Conservation (phyloP, 495 filamentous ascomycete genomes). For the Aspergillus campestris region DNA sequence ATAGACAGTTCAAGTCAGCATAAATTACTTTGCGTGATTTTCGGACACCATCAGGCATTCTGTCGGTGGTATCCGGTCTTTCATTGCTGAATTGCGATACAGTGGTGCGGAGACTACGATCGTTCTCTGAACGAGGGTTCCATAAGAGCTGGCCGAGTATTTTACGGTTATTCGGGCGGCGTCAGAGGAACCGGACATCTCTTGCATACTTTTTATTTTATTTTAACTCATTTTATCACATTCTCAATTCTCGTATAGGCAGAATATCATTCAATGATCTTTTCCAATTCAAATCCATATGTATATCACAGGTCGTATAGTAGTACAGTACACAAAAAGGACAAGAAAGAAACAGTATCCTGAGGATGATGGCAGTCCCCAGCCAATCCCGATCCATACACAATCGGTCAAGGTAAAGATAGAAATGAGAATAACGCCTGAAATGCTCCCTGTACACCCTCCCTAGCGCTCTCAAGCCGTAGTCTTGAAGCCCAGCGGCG, state of each 20-base stretch:
- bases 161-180: conserved; percentile 70
- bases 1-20: conserved; percentile 85
- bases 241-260: background rate
- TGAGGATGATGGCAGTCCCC: conserved; percentile 9
- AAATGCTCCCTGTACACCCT: conserved; percentile 25
- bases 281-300: conserved; percentile 2
- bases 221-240: conserved; percentile 1
- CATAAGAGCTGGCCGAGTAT: conserved; percentile 90
- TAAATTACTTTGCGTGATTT: conserved; percentile 31
- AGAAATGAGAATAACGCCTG: conserved; percentile 28
- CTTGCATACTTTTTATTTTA: conserved; percentile 2
- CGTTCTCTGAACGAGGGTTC: conserved; percentile 47
- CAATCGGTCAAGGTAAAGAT: conserved; percentile 12
- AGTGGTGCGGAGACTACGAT: conserved; percentile 65
- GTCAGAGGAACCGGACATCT: conserved; percentile 81
- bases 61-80: conserved; percentile 51
- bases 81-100: conserved; percentile 75
- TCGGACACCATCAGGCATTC: conserved; percentile 54
- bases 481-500: conserved; percentile 37
- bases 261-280: background rate
- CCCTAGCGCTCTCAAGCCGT: conserved; percentile 11
- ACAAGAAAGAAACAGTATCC: conserved; percentile 16
- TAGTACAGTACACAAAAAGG: too few relatives aligned
- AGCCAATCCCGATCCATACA: conserved; percentile 12
- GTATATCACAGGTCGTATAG: conserved; percentile 10